Conservation (phyloP, 345 rosid genomes). For the Eucalyptus dawsonii region DNA sequence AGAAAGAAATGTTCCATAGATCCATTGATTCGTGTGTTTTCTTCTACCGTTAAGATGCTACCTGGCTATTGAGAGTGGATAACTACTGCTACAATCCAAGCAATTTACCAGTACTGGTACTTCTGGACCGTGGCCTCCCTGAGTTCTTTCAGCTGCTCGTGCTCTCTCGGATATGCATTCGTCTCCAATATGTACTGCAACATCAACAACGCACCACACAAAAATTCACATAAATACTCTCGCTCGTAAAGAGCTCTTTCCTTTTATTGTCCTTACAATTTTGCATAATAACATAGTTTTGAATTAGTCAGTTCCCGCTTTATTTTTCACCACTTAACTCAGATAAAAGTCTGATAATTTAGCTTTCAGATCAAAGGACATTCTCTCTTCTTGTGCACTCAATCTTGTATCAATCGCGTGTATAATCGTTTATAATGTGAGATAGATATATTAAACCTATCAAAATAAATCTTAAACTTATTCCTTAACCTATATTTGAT, state of each 20-base stretch:
- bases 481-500: too few species aligned
- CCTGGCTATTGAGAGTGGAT: not conserved
- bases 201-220: not conserved
- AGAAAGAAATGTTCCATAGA: not conserved
- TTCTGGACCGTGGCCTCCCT: slow-evolving; percentile 23
- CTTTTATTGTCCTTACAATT: not conserved
- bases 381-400: not conserved
- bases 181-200: slow-evolving; percentile 27
- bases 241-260: not conserved
- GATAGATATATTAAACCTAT: too few species aligned
- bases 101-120: slow-evolving; percentile 3
- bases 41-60: not conserved
- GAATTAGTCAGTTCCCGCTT: not conserved
- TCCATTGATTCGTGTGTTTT: not conserved
- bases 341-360: not conserved
- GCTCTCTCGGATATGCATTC: slow-evolving; percentile 38
- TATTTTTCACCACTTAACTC: not conserved
- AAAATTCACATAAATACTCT: too few species aligned
- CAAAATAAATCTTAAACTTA: too few species aligned
- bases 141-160: slow-evolving; percentile 24
- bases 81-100: not conserved
- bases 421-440: too few species aligned
- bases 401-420: not conserved
- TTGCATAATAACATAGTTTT: not conserved
- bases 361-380: not conserved